Conservation (phyloP, 495 filamentous ascomycete genomes). For the Trichocladium antarcticum region DNA sequence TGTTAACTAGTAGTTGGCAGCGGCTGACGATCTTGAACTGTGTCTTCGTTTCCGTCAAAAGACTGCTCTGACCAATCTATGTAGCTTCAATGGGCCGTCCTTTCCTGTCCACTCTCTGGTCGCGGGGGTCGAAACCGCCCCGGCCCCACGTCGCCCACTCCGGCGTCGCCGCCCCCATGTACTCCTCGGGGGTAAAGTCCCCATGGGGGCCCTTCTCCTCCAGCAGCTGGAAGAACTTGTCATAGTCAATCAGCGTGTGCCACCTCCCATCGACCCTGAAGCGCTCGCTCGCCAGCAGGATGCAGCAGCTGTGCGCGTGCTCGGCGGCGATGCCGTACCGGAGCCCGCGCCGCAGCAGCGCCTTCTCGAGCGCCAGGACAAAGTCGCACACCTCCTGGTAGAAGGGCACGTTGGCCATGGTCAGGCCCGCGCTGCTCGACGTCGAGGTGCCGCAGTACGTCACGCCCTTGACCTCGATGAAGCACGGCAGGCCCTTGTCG, state of each 20-base stretch:
- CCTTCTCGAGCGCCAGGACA: conserved; percentile 57
- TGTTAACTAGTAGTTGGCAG: not conserved
- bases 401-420: conserved; percentile 93
- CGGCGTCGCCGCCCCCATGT: conserved; percentile 69
- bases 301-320: conserved; percentile 88
- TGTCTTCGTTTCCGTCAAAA: not conserved
- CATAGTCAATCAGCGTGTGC: conserved; percentile 87
- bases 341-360: conserved; percentile 55
- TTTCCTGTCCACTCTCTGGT: conserved; percentile 74
- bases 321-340: conserved; percentile 87
- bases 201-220: conserved; percentile 53
- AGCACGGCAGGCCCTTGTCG: conserved; percentile 70
- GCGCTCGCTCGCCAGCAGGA: conserved; percentile 65
- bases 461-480: conserved; percentile 91
- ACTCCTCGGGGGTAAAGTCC: conserved; percentile 78
- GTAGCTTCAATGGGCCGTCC: conserved; percentile 41
- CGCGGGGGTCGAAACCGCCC: conserved; percentile 85
- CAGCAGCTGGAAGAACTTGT: conserved; percentile 73
- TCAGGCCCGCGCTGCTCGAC: conserved; percentile 67
- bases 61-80: conserved; percentile 7
- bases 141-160: conserved; percentile 94
- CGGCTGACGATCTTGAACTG: not conserved
- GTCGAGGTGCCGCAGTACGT: conserved; percentile 91
- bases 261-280: conserved; percentile 66
- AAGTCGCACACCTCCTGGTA: conserved; percentile 79